These are phyloP conservation scores for Ceratocystis colombiana DNA, from an alignment of 2,329 filamentous ascomycete genomes.

Conservation along the genomic window DNA sequence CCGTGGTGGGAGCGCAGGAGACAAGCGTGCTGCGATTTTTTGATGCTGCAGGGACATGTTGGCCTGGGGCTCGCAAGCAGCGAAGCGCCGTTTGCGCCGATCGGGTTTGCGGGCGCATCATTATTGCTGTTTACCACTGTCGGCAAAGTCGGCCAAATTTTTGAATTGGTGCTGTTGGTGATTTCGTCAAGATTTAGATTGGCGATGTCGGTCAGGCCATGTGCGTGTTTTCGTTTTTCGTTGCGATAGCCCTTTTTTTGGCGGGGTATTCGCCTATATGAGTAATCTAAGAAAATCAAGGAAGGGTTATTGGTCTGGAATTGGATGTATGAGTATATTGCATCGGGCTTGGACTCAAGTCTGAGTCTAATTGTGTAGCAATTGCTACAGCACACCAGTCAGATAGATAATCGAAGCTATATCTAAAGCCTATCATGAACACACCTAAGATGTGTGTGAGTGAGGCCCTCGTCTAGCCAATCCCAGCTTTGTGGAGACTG, in stretches of 20 bases:
- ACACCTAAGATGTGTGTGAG: neutral
- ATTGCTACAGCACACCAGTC: neutral
- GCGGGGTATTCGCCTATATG: slow-evolving; percentile 1
- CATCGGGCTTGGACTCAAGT: neutral
- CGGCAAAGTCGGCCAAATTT: no score
- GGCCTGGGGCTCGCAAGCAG: neutral
- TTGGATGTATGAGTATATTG: neutral
- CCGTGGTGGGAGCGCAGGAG: neutral
- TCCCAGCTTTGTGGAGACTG: neutral
- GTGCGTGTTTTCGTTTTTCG: slow-evolving; percentile 6
- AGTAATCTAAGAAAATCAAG: neutral
- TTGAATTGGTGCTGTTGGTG: neutral
- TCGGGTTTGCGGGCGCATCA: neutral
- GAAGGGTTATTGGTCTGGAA: neutral
- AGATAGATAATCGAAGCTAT: neutral
- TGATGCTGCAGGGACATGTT: neutral
- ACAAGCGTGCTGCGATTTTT: neutral
- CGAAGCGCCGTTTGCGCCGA: slow-evolving; percentile 5
- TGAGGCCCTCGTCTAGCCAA: neutral
- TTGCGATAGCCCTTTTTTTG: neutral
- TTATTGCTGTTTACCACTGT: neutral
- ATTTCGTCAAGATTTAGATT: neutral
- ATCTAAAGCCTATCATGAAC: neutral
- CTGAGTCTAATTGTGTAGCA: no score
- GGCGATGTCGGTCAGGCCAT: neutral